Base-by-base conservation (phyloP, 2,329 filamentous ascomycete genomes). In the Ascochyta koolunga region DNA sequence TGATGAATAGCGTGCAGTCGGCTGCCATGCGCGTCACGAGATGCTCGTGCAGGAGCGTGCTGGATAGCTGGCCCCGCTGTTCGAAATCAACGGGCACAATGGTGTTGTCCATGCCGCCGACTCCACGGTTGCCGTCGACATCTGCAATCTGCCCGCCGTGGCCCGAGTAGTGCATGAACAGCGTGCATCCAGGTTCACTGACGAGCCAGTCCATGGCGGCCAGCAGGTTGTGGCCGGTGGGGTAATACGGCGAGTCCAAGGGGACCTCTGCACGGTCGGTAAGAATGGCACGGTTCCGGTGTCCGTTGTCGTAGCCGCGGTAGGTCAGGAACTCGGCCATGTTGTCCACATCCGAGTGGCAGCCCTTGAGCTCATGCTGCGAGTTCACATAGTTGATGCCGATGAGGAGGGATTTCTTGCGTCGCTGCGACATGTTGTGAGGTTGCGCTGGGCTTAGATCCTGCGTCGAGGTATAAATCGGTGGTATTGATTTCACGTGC, bases 141-240 rank as follows among this genome's bases (percentile, higher is more conserved):
- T 82, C 78, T 13, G 67, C 68, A 19, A 83, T 78, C 66, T 84
- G 82, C 36, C 83, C 80, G 47, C 84, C 84, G 56, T 86, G 84
- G 1, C 84, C 84, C 0, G 80, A 83, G 60, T 86, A 86, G 58
- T 84, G 83, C 43, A 86, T 67, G 74, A 84, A 86, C 16, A 82
- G 70, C 8, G 74, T 78, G 50, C 81, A 81, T 9, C 79, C 79
- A 0, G 83, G 80, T 48, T 82, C 78, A 22, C 72, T 77, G 38
- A 85, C 79, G 2, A 86, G 77, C 83, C 84, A 86, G 49, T 82
- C 75, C 70, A 86, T 83, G 3, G 83, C 83, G 2, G 79, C 79
- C 33, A 82, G 65, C 16, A 81, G 74, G 59, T 80, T 80, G 59
- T 75, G 74, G 8, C 75, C 77, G 0, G 69, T 74, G 0, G 78